phyloP scores from a whole-genome alignment of 805 yeast species.

The Maudiozyma pseudohumilis region DNA sequence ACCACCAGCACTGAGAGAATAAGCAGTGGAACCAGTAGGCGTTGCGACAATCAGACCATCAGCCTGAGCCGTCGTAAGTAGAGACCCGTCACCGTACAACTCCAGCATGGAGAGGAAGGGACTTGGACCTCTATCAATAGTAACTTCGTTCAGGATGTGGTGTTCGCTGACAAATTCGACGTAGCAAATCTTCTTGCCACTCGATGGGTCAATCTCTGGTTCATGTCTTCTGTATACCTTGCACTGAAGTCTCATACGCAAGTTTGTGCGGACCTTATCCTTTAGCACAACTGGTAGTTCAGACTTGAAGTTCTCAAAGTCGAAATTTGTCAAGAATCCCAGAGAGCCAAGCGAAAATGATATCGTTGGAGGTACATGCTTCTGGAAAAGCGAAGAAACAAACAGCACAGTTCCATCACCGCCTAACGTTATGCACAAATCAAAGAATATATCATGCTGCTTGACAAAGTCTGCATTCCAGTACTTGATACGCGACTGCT shows the following conservation, averaged over 20 bases:
- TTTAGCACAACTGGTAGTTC: conserved; percentile 48
- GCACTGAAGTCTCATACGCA: conserved; percentile 82
- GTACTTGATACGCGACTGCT: conserved; percentile 37
- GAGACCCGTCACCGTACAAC: conserved; percentile 74
- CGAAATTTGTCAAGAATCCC: conserved; percentile 82
- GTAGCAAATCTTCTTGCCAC: conserved; percentile 34
- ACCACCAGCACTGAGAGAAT: conserved; percentile 89
- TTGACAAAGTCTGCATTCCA: conserved; percentile 57
- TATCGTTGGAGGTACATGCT: conserved; percentile 80
- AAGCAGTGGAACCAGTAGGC: conserved; percentile 94
- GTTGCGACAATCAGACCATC: conserved; percentile 89
- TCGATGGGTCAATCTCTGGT: conserved; percentile 31
- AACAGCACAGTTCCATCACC: conserved; percentile 94
- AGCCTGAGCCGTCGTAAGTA: conserved; percentile 82
- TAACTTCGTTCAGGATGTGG: conserved; percentile 79
- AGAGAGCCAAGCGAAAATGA: conserved; percentile 81
- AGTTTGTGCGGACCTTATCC: conserved; percentile 63
- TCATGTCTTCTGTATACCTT: conserved; percentile 42
- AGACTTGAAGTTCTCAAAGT: conserved; percentile 58
- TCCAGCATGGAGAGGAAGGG: conserved; percentile 85
- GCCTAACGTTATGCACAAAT: conserved; percentile 77
- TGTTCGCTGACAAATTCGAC: conserved; percentile 38
- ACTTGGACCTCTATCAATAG: conserved; percentile 86
- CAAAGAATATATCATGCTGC: conserved; percentile 37
- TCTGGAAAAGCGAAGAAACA: conserved; percentile 75